Conservation (phyloP, 805 yeast genomes). For the Candida tammaniensis region DNA sequence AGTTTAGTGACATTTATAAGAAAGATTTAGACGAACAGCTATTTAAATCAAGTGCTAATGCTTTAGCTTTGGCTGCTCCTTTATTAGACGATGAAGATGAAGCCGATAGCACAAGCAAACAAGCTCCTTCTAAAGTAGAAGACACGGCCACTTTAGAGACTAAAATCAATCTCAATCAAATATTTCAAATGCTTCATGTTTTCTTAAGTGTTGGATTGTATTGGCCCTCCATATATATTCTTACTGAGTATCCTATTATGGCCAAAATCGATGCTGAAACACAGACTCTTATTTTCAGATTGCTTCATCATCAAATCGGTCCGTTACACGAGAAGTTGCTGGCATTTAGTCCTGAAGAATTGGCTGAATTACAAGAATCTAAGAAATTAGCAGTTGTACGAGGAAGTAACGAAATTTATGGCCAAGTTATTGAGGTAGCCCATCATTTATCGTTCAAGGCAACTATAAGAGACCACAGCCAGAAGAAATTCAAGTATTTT, state of each 20-base stretch:
- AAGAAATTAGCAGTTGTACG: constrained; percentile 23
- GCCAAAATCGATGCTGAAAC: constrained; percentile 52
- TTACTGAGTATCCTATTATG: constrained; percentile 61
- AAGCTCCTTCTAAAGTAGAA: background rate
- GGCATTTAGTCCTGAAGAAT: constrained; percentile 18
- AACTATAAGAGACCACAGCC: constrained; percentile 18
- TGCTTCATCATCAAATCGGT: constrained; percentile 46
- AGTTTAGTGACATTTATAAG: constrained; percentile 44
- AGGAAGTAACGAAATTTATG: constrained; percentile 23
- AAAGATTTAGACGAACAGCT: constrained; percentile 53
- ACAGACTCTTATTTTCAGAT: constrained; percentile 44
- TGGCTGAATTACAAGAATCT: constrained; percentile 19
- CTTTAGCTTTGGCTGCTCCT: constrained; percentile 87
- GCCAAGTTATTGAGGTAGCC: constrained; percentile 21
- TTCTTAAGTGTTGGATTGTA: constrained; percentile 60
- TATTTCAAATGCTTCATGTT: constrained; percentile 45
- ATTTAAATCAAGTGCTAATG: constrained; percentile 64
- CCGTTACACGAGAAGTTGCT: constrained; percentile 42
- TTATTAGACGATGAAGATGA: constrained; percentile 64
- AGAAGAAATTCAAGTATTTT: constrained; percentile 36
- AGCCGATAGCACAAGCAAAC: background rate
- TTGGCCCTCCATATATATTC: constrained; percentile 57
- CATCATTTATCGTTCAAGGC: constrained; percentile 32
- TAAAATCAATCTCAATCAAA: constrained; percentile 11
- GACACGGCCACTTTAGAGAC: constrained; percentile 5